These are phyloP conservation scores for Candida hispaniensis DNA, from an alignment of 805 yeast genomes.

Conservation along the genomic window DNA sequence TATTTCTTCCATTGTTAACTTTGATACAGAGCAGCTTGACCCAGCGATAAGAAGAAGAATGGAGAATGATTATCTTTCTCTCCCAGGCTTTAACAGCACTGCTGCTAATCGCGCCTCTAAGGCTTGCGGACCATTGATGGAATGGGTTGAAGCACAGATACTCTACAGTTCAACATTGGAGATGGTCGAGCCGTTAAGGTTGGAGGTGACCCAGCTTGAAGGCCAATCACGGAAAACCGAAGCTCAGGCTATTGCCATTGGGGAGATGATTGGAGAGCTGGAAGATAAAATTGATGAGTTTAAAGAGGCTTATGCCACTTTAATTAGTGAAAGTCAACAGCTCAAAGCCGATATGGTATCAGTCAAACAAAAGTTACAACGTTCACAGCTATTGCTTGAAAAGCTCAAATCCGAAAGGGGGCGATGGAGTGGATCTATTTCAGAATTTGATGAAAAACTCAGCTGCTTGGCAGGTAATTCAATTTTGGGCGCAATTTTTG, in stretches of 20 bases:
- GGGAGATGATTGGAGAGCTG: constrained; percentile 69
- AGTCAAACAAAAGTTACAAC: constrained; percentile 48
- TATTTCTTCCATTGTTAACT: constrained; percentile 68
- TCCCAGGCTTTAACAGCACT: constrained; percentile 57
- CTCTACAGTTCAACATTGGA: constrained; percentile 61
- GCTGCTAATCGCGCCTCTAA: constrained; percentile 80
- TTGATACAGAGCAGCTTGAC: constrained; percentile 49
- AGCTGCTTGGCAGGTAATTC: constrained; percentile 52
- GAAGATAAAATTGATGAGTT: constrained; percentile 56
- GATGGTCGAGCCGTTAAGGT: constrained; percentile 59
- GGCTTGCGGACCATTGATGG: constrained; percentile 85
- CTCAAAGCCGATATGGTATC: constrained; percentile 58
- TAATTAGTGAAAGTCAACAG: constrained; percentile 70
- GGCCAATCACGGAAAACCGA: constrained; percentile 47
- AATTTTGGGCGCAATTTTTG: constrained; percentile 49
- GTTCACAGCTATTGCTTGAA: constrained; percentile 54
- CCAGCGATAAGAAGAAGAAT: constrained; percentile 43
- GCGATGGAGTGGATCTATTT: constrained; percentile 62
- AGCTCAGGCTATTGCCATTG: constrained; percentile 63
- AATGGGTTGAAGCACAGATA: constrained; percentile 88
- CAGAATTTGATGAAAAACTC: constrained; percentile 38
- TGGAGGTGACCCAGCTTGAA: constrained; percentile 55
- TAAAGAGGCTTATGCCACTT: constrained; percentile 54
- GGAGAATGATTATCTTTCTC: constrained; percentile 48
- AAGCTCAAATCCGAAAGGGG: constrained; percentile 54